Base-by-base conservation (phyloP, 1,284 basidiomycete species). In the Gymnopus androsaceus region DNA sequence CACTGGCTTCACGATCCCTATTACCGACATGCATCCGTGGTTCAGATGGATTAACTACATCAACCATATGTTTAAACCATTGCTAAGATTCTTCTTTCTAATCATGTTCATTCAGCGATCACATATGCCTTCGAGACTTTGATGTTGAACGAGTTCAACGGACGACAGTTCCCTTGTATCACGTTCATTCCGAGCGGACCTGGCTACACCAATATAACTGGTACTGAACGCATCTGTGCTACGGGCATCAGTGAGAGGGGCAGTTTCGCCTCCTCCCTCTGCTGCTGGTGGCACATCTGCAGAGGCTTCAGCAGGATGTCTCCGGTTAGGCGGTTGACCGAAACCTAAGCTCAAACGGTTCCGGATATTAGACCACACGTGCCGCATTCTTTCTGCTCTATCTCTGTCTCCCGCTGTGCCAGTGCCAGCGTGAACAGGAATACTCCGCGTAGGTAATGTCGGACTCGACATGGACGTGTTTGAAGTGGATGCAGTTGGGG, bases 311-410 rank as follows among this genome's bases (percentile, higher is more conserved):
- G 61, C 0, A 6, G 48, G 9, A 15, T 15, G 23, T 25, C 48
- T 37, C 15, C 25, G 33, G 27, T 25, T 30, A 2, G 9, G 19
- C 9, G 44, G 50, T n/a, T 23, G 49, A 21, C 28, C 61, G 41
- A 57, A 66, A 60, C 17, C 78, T 70, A 84, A 67, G 17, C 84
- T 83, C 42, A 89, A 73, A 21, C 87, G 79, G 54, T 88, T 85
- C 11, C 87, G 77, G 52, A 89, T 75, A 57, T 73, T 81, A 53
- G 80, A 77, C 86, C 86, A 89, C 1, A 84, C 81, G 37, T 80
- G 78, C 30, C 86, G 75, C 69, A 79, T 73, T 25, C 80, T 68
- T 36, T 77, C 75, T 15, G 72, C 67, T 11, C 68, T 51, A 17
- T 42, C 53, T 27, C 36, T 36, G 38, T 37, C 41, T 9, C 51